Conservation (phyloP, 805 yeast genomes). For the Maudiozyma saulgeensis region DNA sequence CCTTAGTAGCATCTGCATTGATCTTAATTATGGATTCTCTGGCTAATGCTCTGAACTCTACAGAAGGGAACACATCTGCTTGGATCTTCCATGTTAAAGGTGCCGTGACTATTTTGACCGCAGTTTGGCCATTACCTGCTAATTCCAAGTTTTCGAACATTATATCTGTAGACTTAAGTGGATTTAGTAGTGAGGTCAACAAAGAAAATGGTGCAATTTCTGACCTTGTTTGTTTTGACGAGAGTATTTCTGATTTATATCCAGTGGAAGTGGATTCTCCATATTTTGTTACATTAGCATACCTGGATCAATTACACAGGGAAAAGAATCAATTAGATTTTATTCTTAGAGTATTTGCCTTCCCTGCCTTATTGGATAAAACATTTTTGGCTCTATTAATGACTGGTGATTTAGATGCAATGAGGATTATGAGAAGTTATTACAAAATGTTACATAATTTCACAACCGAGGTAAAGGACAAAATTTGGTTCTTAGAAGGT, state of each 20-base stretch:
- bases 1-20: slow-evolving; percentile 84
- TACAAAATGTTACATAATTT: slow-evolving; percentile 72
- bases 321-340: slow-evolving; percentile 81
- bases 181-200: slow-evolving; percentile 57
- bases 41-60: slow-evolving; percentile 71
- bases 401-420: slow-evolving; percentile 79
- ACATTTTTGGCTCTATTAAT: slow-evolving; percentile 65
- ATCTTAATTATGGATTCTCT: slow-evolving; percentile 85
- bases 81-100: slow-evolving; percentile 98
- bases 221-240: slow-evolving; percentile 73
- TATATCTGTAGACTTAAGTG: slow-evolving; percentile 82
- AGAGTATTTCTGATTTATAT: slow-evolving; percentile 72
- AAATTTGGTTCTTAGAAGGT: slow-evolving; percentile 91
- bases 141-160: slow-evolving; percentile 56
- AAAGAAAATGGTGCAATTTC: slow-evolving; percentile 36
- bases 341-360: slow-evolving; percentile 78
- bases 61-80: slow-evolving; percentile 46
- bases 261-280: slow-evolving; percentile 82
- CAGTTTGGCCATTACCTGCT: slow-evolving; percentile 86
- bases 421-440: slow-evolving; percentile 84
- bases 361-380: slow-evolving; percentile 85
- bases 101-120: slow-evolving; percentile 89
- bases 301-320: slow-evolving; percentile 70
- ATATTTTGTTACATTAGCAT: slow-evolving; percentile 77
- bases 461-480: slow-evolving; percentile 78